Evolutionary conservation across 148 eudicot genomes (phyloP), one percentile per base, ranked within the genome.

Genomic region (Suaeda aralocaspica): DNA sequence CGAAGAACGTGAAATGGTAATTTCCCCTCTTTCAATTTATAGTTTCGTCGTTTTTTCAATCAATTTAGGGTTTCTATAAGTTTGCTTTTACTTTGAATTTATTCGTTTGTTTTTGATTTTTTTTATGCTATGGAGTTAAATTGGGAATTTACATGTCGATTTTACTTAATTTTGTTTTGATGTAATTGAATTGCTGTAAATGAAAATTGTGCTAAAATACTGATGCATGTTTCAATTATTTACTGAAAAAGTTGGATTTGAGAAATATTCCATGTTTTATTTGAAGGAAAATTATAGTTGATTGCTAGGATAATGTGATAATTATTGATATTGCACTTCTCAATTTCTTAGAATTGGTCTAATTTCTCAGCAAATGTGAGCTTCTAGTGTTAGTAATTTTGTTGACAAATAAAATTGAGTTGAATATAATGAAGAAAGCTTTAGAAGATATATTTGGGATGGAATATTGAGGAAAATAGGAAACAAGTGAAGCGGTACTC

Each of bases 1-100:
- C 29, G 98, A 92, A 72, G 92, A 90, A 24, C 87, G 88, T 78
- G 96, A 92, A 76, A 77, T 92, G 87, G 98, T 92, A 79, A 69
- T 25, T 3, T 29, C 46, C 21, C 22, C 22, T 58, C 26, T 24
- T 41, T 0, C 2, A 30, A 68, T 51, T 71, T 15, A 59, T 21
- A 13, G n/a, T 67, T 62, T 25, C 10, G 19, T 28, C 48, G 1
- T 12, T 13, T 69, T 33, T 0, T 15, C 2, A 3, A 15, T 72
- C 49, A 15, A 5, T 33, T 62, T 71, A 31, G 62, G 70, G 72
- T 64, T 79, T 73, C 61, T 56, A 39, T 6, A 2, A 13, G 30
- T 51, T 66, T 67, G 58, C 25, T 5, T 11, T 45, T 18, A 14
- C 2, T 60, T 55, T n/a, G 34, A 64, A 34, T 26, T 22, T 26